A percentile compares a stretch with the other conserved stretches of the same genome.
phyloP scores from a whole-genome alignment of 208 protist species.

The Trypanosoma boissoni region DNA sequence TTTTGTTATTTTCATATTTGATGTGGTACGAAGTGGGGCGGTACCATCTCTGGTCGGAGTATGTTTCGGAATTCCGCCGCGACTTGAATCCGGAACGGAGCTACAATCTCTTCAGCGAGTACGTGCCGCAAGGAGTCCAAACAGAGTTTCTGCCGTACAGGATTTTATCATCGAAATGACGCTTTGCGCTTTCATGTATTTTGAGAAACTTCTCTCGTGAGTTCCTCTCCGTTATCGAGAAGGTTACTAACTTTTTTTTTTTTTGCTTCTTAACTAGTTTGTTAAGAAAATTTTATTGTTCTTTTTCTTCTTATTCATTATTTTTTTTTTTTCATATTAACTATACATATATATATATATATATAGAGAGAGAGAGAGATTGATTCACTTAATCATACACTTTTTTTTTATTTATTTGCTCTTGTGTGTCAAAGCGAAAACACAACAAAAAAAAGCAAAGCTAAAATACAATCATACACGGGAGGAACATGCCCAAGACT shows the following conservation, averaged over 20 bases:
- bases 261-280: too few species aligned
- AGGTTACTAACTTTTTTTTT: too few species aligned
- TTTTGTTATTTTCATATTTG: slow-evolving; percentile 45
- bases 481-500: slow-evolving; percentile 43
- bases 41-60: slow-evolving; percentile 77
- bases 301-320: slow-evolving; percentile 7
- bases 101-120: slow-evolving; percentile 71
- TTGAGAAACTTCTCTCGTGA: too few species aligned
- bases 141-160: slow-evolving; percentile 56
- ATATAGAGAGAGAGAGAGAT: slow-evolving; percentile 13
- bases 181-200: too few species aligned
- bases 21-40: slow-evolving; percentile 87
- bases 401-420: slow-evolving; percentile 7
- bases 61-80: slow-evolving; percentile 60
- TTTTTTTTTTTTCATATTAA: slow-evolving; percentile 10
- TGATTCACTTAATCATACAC: background rate
- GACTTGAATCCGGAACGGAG: slow-evolving; percentile 58
- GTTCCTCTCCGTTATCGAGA: too few species aligned
- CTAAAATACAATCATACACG: too few species aligned
- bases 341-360: slow-evolving; percentile 16
- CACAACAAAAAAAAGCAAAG: background rate
- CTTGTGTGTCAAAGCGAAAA: background rate
- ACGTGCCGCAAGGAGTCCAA: slow-evolving; percentile 53
- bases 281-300: too few species aligned
- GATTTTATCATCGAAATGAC: slow-evolving; percentile 15